Evolutionary conservation across 176 grass and related monocot species (phyloP).

Genomic region (Miscanthus lutarioriparius): DNA sequence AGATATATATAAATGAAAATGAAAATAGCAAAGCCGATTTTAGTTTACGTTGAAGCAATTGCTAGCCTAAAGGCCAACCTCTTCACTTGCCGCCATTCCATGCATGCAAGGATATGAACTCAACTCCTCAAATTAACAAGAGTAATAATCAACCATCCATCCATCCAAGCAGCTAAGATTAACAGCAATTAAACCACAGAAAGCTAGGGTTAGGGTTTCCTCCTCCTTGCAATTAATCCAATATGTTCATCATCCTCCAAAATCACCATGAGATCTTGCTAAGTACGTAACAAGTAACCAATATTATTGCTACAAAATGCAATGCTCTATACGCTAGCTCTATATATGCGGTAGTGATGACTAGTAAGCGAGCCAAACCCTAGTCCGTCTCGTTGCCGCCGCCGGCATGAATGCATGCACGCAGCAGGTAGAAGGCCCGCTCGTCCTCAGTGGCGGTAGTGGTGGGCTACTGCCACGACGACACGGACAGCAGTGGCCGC

Average conservation of each 20-base stretch:
- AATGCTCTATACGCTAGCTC: conserved; percentile 37
- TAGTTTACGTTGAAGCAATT: background rate
- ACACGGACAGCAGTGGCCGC: conserved; percentile 88
- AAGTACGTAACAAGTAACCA: conserved; percentile 24
- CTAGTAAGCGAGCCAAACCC: conserved; percentile 42
- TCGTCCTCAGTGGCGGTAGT: background rate
- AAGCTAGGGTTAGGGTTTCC: conserved; percentile 75
- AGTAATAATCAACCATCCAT: conserved; percentile 28
- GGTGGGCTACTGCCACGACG: conserved; percentile 73
- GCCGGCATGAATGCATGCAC: conserved; percentile 18
- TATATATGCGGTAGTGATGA: conserved; percentile 27
- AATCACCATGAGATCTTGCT: conserved; percentile 44
- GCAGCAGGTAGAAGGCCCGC: background rate
- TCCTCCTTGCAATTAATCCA: conserved; percentile 26
- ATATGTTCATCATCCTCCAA: conserved; percentile 26
- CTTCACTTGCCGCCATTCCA: conserved; percentile 22
- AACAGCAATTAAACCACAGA: conserved; percentile 27
- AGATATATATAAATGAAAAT: background rate
- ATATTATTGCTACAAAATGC: conserved; percentile 46
- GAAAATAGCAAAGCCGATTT: background rate
- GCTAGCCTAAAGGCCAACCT: conserved; percentile 20
- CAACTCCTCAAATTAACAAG: background rate
- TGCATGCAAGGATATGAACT: conserved; percentile 17
- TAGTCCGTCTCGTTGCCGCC: conserved; percentile 14
- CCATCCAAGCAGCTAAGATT: conserved; percentile 34